These are phyloP conservation scores for Rosa hybrid DNA, from an alignment of 331 rosid species.

Conservation along the genomic window DNA sequence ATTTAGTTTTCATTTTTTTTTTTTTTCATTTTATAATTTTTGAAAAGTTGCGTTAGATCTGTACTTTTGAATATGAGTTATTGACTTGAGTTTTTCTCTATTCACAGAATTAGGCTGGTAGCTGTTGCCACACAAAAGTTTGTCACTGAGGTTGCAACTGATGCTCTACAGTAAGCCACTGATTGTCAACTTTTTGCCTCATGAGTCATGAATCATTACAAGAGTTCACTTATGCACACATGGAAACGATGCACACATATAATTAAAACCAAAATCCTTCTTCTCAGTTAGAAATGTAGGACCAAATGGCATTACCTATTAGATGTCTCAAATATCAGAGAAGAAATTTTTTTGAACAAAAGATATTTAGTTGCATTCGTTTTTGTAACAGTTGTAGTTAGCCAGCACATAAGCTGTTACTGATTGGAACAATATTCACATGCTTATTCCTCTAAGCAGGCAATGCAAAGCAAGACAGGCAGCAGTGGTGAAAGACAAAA, in stretches of 20 bases:
- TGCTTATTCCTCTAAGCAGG: constrained; percentile 42
- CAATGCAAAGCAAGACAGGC: constrained; percentile 94
- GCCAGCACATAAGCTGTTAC: neutral
- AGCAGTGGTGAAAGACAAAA: constrained; percentile 81
- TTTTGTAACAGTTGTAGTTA: constrained; percentile 6
- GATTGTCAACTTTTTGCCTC: constrained; percentile 1
- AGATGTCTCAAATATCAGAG: neutral
- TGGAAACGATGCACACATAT: neutral
- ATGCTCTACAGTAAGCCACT: constrained; percentile 72
- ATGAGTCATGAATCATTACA: too few relatives aligned
- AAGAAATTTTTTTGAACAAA: neutral
- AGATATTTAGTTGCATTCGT: neutral
- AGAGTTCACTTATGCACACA: neutral
- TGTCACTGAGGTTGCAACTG: constrained; percentile 80
- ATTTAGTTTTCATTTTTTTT: neutral
- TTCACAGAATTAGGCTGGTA: constrained; percentile 69
- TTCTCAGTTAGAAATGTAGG: neutral
- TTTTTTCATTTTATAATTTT: neutral
- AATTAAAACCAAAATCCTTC: neutral
- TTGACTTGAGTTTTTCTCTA: constrained; percentile 2
- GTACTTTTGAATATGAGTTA: neutral
- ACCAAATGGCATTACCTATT: too few relatives aligned
- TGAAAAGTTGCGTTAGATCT: constrained; percentile 9
- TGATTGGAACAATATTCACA: constrained; percentile 20
- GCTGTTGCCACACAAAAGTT: constrained; percentile 88